phyloP scores from a whole-genome alignment of 1,139 yeast genomes.

The Kodamaea anthophila region DNA sequence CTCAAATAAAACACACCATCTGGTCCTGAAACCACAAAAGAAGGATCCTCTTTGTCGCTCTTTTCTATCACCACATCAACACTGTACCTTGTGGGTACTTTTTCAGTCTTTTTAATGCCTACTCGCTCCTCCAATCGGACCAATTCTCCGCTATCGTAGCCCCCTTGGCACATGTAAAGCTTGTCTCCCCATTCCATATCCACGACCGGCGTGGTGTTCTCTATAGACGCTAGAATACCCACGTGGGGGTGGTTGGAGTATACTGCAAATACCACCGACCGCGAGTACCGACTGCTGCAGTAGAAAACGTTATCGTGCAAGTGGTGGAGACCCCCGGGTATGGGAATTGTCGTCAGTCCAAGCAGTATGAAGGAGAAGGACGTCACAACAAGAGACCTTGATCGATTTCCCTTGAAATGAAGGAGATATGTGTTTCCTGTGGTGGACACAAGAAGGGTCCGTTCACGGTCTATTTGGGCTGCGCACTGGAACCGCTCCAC shows the following conservation, averaged over 20 bases:
- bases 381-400: slow-evolving; percentile 10
- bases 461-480: slow-evolving; percentile 20
- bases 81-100: slow-evolving; percentile 1
- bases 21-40: no score
- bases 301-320: slow-evolving; percentile 25
- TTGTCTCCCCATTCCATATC: slow-evolving; percentile 17
- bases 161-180: slow-evolving; percentile 32
- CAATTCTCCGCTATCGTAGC: slow-evolving; percentile 33
- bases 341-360: slow-evolving; percentile 27
- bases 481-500: slow-evolving; percentile 9
- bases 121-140: slow-evolving; percentile 12
- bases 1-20: no score
- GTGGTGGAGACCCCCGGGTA: slow-evolving; percentile 21
- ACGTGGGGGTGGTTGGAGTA: slow-evolving; percentile 24
- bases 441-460: slow-evolving; percentile 26
- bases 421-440: slow-evolving; percentile 28
- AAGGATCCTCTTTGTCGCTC: no score
- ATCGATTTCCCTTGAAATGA: slow-evolving; percentile 11
- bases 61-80: no score
- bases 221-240: slow-evolving; percentile 16
- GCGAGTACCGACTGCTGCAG: slow-evolving; percentile 28
- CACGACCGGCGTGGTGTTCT: slow-evolving; percentile 34
- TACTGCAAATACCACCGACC: slow-evolving; percentile 29
- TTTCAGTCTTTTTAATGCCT: neutral
- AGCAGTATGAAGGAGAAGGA: slow-evolving; percentile 23